Evolutionary conservation across 768 basidiomycete genomes (phyloP), one percentile per base, ranked within the genome.

Genomic region (Cystofilobasidium capitatum): DNA sequence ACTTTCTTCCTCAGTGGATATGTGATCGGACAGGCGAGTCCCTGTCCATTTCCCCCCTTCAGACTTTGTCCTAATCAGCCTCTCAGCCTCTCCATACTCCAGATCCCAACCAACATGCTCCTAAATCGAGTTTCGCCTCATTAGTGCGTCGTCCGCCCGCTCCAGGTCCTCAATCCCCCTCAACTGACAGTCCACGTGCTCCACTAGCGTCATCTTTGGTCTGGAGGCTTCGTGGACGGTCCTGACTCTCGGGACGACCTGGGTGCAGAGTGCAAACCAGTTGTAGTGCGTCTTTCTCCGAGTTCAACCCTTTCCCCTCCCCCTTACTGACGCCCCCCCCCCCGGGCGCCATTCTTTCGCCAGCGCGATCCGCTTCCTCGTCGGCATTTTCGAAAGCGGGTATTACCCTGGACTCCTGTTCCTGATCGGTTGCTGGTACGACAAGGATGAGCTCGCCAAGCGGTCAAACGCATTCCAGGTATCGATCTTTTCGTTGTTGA

Each of bases 71-170:
- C 13, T 45, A 9, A 39, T 10, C n/a, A 1, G 20, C 20, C 45
- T 58, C 54, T 7, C 57, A 63, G 16, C 65, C 64, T 65, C 63
- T 69, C 9, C 64, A 64, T 60, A 63, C 63, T n/a, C 17, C 70
- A 70, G 47, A 61, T 70, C 8, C 66, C 70, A 7, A 61, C 66
- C 10, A 70, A 63, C 49, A 70, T 70, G 58, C 58, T 70, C 26
- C 58, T 70, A 17, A 70, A 70, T 42, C 54, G 66, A 44, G 54
- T 70, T 22, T 66, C 65, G n/a, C 69, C 69, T 16, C 69, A 70
- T 42, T 70, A 70, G 69, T 65, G 45, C 58, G 69, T 45, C 14
- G 14, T 29, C 16, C 14, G 6, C 26, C 33, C 2, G 16, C 55
- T 3, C 16, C 13, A 29, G 55, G 20, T 9, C 20, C 2, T 35